phyloP scores from a whole-genome alignment of 164 flowering plant genomes.

The Macadamia tetraphylla region DNA sequence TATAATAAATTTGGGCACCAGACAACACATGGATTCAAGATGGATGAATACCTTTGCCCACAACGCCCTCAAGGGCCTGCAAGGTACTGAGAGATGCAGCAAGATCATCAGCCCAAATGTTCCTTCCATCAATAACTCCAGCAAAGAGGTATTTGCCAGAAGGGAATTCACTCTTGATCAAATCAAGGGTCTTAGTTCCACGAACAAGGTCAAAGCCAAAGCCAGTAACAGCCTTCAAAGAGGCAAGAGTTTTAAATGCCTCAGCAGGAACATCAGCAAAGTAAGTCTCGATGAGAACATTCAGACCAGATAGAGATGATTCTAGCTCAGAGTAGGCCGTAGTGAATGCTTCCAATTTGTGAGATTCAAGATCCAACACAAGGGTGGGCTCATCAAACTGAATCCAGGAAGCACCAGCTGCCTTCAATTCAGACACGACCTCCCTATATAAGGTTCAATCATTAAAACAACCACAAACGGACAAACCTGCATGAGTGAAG shows the following conservation, averaged over 20 bases:
- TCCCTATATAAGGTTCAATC: conserved; percentile 32
- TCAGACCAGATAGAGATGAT: conserved; percentile 47
- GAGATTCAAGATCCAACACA: conserved; percentile 53
- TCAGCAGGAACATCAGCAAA: conserved; percentile 57
- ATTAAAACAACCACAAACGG: neutral
- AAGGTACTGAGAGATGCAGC: conserved; percentile 45
- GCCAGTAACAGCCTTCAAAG: conserved; percentile 56
- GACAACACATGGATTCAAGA: neutral
- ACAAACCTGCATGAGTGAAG: neutral
- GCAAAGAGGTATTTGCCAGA: conserved; percentile 60
- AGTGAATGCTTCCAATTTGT: conserved; percentile 50
- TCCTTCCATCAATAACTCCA: conserved; percentile 80
- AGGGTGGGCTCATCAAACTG: conserved; percentile 68
- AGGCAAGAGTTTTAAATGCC: conserved; percentile 48
- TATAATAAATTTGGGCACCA: neutral
- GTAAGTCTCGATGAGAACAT: conserved; percentile 54
- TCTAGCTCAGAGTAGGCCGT: conserved; percentile 56
- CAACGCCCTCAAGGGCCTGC: conserved; percentile 49
- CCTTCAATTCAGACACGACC: conserved; percentile 55
- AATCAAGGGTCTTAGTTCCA: conserved; percentile 58
- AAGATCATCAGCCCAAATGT: conserved; percentile 79
- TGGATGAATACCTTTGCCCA: conserved; percentile 56
- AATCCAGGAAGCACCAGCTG: conserved; percentile 73
- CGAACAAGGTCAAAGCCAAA: conserved; percentile 66
- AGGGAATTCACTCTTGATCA: conserved; percentile 56